Evolutionary conservation across 305 asterid genomes (phyloP).

Genomic region (Rubia peregrina): DNA sequence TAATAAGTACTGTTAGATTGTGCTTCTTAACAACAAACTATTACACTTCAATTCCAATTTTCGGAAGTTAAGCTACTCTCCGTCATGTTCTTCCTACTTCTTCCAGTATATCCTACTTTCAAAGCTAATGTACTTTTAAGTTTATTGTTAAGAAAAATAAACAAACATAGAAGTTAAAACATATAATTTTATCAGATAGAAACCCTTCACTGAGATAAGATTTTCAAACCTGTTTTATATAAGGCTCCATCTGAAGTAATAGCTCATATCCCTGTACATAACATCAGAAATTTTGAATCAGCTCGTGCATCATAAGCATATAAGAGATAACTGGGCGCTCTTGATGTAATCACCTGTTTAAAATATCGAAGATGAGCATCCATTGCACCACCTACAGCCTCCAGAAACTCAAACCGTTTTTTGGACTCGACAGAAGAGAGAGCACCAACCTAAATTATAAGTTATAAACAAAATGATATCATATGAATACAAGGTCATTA

Average conservation of each 20-base stretch:
- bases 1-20: background rate
- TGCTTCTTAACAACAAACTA: background rate
- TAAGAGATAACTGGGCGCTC: slow-evolving; percentile 7
- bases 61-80: background rate
- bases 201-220: slow-evolving; percentile 8
- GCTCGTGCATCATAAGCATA: slow-evolving; percentile 10
- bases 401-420: slow-evolving; percentile 84
- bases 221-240: slow-evolving; percentile 63
- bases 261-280: slow-evolving; percentile 73
- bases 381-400: slow-evolving; percentile 84
- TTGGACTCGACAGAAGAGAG: slow-evolving; percentile 85
- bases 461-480: slow-evolving; percentile 13
- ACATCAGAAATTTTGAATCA: slow-evolving; percentile 22
- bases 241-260: slow-evolving; percentile 92
- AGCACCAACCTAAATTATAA: slow-evolving; percentile 61
- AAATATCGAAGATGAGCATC: slow-evolving; percentile 82
- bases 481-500: background rate
- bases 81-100: background rate
- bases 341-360: slow-evolving; percentile 47
- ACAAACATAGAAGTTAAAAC: slow-evolving; percentile 9
- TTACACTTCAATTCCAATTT: background rate
- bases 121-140: background rate
- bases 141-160: background rate
- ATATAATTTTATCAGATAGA: slow-evolving; percentile 1
- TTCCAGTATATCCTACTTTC: background rate